phyloP scores from a whole-genome alignment of 1,284 basidiomycete genomes.

The Tilletia caries region DNA sequence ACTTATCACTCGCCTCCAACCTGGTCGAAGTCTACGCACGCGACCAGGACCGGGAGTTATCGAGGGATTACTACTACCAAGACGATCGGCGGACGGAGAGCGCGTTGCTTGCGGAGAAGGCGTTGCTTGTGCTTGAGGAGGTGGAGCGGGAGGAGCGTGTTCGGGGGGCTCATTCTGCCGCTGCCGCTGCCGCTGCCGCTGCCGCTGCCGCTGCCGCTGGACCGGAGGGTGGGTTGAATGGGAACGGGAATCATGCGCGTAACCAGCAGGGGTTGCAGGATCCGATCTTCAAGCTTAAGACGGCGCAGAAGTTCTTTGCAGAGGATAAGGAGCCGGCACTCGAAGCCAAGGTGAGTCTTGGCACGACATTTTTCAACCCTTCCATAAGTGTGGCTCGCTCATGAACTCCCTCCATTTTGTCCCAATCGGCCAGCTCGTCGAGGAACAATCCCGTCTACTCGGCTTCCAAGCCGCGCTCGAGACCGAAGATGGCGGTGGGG shows the following conservation, averaged over 20 bases:
- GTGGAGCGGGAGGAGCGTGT: conserved; percentile 22
- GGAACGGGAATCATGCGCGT: not conserved
- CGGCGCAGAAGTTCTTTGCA: conserved; percentile 84
- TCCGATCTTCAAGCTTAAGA: conserved; percentile 68
- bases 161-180: too few relatives aligned
- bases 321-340: conserved; percentile 87
- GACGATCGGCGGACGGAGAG: conserved; percentile 92
- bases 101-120: too few relatives aligned
- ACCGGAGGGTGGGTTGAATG: conserved; percentile 65
- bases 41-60: conserved; percentile 71
- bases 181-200: too few relatives aligned
- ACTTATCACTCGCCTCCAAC: conserved; percentile 38
- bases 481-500: conserved; percentile 69
- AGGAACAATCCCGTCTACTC: conserved; percentile 76
- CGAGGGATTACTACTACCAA: conserved; percentile 95
- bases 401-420: not conserved
- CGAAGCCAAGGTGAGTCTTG: conserved; percentile 72
- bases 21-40: conserved; percentile 48
- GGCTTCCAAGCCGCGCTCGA: conserved; percentile 79
- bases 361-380: not conserved
- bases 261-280: conserved; percentile 9
- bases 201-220: too few relatives aligned
- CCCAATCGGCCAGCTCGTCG: conserved; percentile 74
- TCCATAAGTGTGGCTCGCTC: not conserved
- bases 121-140: conserved; percentile 76